Conservation (phyloP, 2,329 filamentous ascomycete genomes). For the Trichoderma lentiforme region DNA sequence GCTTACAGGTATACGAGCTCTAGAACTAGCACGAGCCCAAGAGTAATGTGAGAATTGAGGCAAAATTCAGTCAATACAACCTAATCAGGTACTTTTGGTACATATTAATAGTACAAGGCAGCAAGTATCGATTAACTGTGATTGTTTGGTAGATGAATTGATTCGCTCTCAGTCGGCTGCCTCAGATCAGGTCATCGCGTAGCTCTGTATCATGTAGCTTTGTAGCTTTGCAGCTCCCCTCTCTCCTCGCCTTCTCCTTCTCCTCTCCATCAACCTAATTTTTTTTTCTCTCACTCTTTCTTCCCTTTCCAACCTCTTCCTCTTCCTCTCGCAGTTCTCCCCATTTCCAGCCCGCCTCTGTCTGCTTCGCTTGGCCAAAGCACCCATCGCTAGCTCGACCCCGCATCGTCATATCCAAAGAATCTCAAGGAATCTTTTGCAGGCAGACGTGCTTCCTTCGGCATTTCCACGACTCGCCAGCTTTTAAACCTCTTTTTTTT, state of each 20-base stretch:
- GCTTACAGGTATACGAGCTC: background rate
- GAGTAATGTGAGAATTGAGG: background rate
- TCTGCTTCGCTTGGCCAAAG: background rate
- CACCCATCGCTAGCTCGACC: constrained; percentile 3
- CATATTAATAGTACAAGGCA: background rate
- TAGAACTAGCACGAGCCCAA: background rate
- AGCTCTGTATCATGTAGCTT: background rate
- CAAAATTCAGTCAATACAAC: background rate
- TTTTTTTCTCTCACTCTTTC: background rate
- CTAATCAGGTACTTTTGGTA: background rate
- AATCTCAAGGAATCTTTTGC: constrained; percentile 1
- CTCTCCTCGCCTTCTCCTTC: background rate
- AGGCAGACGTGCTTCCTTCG: background rate
- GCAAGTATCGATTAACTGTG: background rate
- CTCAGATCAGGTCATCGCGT: background rate
- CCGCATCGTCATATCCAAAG: constrained; percentile 8
- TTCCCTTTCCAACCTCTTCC: too few species aligned
- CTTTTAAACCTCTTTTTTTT: background rate
- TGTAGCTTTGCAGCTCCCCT: background rate
- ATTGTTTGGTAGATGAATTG: background rate
- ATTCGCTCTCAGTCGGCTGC: background rate
- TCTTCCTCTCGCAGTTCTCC: background rate
- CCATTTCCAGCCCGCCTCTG: background rate
- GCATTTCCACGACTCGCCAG: background rate
- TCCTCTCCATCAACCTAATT: background rate